Conservation (phyloP, 441 rosid species). For the Populus tomentosa region DNA sequence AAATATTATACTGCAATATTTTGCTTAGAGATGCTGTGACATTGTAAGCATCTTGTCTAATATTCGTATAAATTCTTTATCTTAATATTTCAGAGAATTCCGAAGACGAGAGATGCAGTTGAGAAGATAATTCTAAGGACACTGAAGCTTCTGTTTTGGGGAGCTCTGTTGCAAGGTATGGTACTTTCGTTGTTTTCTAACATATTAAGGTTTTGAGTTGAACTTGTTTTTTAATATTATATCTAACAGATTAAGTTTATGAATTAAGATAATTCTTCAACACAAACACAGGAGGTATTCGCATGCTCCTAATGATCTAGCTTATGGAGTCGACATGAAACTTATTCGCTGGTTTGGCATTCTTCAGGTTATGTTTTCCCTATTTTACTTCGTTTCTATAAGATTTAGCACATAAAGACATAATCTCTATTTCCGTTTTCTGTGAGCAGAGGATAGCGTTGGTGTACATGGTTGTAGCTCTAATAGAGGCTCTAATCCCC, state of each 20-base stretch:
- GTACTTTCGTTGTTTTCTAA: no score
- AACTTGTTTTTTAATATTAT: neutral
- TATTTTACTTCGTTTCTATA: neutral
- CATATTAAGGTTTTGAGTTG: no score
- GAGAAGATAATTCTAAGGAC: slow-evolving; percentile 53
- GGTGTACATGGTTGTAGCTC: slow-evolving; percentile 56
- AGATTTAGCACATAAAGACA: neutral
- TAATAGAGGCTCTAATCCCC: slow-evolving; percentile 52
- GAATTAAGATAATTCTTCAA: no score
- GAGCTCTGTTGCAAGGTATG: slow-evolving; percentile 61
- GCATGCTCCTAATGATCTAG: slow-evolving; percentile 52
- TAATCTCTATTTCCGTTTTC: neutral
- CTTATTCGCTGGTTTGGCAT: slow-evolving; percentile 62
- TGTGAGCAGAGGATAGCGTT: slow-evolving; percentile 58
- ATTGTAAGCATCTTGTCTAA: neutral
- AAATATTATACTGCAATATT: no score
- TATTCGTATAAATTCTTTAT: neutral
- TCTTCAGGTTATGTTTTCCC: slow-evolving; percentile 42
- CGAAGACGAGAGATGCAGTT: slow-evolving; percentile 36
- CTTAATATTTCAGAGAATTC: slow-evolving; percentile 37
- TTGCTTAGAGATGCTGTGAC: neutral
- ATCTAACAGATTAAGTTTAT: no score
- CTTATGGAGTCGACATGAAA: slow-evolving; percentile 67
- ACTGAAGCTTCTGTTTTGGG: slow-evolving; percentile 75
- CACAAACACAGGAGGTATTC: slow-evolving; percentile 51